These are phyloP conservation scores for Ganoderma multipileum DNA, from an alignment of 1,284 basidiomycete species.

Conservation along the genomic window DNA sequence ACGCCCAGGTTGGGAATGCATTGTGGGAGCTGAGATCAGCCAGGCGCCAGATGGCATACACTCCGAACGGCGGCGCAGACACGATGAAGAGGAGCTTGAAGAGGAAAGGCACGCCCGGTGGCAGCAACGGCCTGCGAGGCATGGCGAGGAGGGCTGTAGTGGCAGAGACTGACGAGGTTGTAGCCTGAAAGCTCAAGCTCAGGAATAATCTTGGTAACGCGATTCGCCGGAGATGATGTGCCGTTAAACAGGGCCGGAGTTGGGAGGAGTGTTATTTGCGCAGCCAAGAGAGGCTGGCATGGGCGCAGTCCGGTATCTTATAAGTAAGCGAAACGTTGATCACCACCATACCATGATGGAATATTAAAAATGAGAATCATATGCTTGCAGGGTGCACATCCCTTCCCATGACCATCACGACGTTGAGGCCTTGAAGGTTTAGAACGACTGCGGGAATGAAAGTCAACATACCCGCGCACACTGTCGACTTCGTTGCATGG, in stretches of 20 bases:
- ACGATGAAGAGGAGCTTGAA: slow-evolving; percentile 20
- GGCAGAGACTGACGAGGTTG: not conserved
- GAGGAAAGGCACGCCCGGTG: slow-evolving; percentile 29
- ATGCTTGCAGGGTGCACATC: not conserved
- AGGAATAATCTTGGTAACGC: not conserved
- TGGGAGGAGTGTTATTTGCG: not conserved
- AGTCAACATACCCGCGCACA: not conserved
- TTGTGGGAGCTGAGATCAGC: slow-evolving; percentile 1
- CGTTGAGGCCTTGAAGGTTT: not conserved
- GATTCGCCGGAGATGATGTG: not conserved
- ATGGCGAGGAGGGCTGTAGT: slow-evolving; percentile 8
- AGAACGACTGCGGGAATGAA: slow-evolving; percentile 1
- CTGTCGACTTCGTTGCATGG: not conserved
- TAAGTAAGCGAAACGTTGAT: not conserved
- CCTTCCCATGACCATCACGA: not conserved
- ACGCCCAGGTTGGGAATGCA: slow-evolving; percentile 24
- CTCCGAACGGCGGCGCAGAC: slow-evolving; percentile 19
- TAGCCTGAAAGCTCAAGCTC: not conserved
- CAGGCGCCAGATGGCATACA: slow-evolving; percentile 14
- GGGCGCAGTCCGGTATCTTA: not conserved
- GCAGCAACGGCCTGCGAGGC: slow-evolving; percentile 18
- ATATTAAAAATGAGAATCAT: not conserved
- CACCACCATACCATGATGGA: not conserved
- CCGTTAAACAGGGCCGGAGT: not conserved
- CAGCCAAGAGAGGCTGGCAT: not conserved